Conservation (phyloP, 495 filamentous ascomycete genomes). For the Tuber aestivum region DNA sequence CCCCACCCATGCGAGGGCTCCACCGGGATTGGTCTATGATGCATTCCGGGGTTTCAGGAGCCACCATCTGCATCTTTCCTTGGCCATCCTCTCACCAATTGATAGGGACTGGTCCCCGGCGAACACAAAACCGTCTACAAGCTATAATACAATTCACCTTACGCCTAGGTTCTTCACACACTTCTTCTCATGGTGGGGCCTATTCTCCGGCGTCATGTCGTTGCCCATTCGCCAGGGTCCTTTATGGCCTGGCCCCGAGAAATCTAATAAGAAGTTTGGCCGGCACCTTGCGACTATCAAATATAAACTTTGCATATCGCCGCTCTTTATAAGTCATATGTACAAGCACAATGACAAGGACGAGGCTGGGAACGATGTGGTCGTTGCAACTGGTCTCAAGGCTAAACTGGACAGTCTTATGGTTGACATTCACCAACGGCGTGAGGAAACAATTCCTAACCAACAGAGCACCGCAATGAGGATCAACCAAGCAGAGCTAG, state of each 20-base stretch:
- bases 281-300: conserved; percentile 95
- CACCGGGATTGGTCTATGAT: conserved; percentile 63
- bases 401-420: conserved; percentile 90
- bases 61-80: conserved; percentile 88
- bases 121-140: conserved; percentile 64
- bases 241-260: conserved; percentile 84
- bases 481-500: conserved; percentile 86
- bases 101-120: conserved; percentile 73
- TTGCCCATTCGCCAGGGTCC: conserved; percentile 86
- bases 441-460: conserved; percentile 58
- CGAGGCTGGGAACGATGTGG: conserved; percentile 69
- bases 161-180: conserved; percentile 95
- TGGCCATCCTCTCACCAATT: conserved; percentile 77
- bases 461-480: conserved; percentile 64
- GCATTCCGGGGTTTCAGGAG: conserved; percentile 91
- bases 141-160: conserved; percentile 92
- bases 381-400: conserved; percentile 90
- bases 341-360: conserved; percentile 98
- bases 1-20: conserved; percentile 61
- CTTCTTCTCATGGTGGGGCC: conserved; percentile 96
- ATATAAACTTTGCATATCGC: conserved; percentile 87
- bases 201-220: conserved; percentile 92
- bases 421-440: conserved; percentile 88
- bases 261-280: conserved; percentile 97
- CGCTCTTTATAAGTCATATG: conserved; percentile 88